phyloP scores from a whole-genome alignment of 352 stramenopile genomes.

The Phytophthora ohioensis region DNA sequence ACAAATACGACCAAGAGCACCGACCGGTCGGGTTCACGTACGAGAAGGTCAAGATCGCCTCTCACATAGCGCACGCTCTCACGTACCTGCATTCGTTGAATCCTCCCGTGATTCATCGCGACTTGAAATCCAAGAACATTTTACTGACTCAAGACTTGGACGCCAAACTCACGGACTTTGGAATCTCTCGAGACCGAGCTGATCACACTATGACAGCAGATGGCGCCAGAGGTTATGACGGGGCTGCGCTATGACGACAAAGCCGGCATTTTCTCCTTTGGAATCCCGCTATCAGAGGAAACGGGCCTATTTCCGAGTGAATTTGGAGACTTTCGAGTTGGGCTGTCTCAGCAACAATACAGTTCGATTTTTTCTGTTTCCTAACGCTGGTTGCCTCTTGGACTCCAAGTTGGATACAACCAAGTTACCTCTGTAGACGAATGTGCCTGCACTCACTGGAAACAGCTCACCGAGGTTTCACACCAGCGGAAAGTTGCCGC shows the following conservation, averaged over 20 bases:
- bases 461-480: no score
- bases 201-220: slow-evolving; percentile 13
- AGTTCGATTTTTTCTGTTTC: no score
- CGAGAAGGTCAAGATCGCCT: neutral
- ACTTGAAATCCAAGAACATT: neutral
- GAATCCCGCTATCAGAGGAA: neutral
- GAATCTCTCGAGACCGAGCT: neutral
- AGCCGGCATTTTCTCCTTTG: slow-evolving; percentile 40
- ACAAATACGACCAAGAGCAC: neutral
- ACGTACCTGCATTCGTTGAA: neutral
- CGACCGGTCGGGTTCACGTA: neutral
- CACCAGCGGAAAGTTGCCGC: no score
- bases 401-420: no score
- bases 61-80: neutral
- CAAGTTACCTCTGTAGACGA: no score
- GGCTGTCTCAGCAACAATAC: no score
- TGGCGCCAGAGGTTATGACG: slow-evolving; percentile 49
- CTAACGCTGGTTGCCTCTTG: no score
- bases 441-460: no score
- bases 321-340: no score
- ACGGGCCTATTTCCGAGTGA: no score
- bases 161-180: neutral
- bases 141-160: neutral
- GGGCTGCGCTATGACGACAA: slow-evolving; percentile 35
- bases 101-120: neutral